Conservation (phyloP, 2,329 filamentous ascomycete species). For the Colletotrichum horii region DNA sequence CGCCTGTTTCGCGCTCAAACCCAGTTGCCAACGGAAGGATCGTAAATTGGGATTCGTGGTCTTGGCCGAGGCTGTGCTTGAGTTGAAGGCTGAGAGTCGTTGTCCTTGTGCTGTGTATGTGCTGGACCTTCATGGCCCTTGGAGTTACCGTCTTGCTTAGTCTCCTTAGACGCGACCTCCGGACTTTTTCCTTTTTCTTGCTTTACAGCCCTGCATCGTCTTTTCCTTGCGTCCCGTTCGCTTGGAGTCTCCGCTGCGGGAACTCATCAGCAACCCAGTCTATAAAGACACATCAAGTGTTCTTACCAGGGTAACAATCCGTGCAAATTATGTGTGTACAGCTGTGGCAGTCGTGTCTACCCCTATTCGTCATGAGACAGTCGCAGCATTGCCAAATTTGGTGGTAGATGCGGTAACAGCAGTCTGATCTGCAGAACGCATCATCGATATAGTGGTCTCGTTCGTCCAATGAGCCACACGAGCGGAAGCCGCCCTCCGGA, state of each 20-base stretch:
- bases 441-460: not conserved
- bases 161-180: not conserved
- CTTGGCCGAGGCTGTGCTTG: not conserved
- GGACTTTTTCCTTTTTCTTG: not conserved
- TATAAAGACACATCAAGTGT: not conserved
- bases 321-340: not conserved
- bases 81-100: not conserved
- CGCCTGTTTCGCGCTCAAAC: not conserved
- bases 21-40: not conserved
- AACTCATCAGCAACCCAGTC: not conserved
- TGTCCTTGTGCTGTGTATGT: not conserved
- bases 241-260: not conserved
- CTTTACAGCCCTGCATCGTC: not conserved
- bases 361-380: not conserved
- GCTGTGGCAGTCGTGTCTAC: not conserved
- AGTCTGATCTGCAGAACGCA: not conserved
- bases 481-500: not conserved
- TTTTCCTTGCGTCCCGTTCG: not conserved
- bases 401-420: not conserved
- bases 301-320: not conserved
- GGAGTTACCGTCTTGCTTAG: not conserved
- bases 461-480: not conserved
- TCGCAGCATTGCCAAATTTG: not conserved
- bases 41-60: not conserved
- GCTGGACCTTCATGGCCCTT: rapidly evolving